Conservation (phyloP, 164 flowering plant species). For the Euptelea pleiosperma region DNA sequence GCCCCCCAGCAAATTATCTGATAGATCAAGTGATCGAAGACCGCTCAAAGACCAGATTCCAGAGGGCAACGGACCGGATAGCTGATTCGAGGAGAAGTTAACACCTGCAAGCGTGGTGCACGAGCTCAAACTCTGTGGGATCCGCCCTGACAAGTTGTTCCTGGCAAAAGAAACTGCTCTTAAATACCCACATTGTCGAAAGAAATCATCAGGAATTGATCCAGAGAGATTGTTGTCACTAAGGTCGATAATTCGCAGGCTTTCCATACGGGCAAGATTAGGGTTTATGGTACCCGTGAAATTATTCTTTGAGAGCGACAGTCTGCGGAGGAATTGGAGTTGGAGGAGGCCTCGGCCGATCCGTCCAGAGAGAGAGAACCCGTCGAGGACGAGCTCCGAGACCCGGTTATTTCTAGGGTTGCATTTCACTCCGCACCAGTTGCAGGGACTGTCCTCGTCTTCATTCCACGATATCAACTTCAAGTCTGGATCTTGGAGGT, state of each 20-base stretch:
- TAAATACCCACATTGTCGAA: slow-evolving; percentile 69
- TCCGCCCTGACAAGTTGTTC: slow-evolving; percentile 57
- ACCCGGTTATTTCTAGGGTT: slow-evolving; percentile 72
- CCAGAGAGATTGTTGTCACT: slow-evolving; percentile 74
- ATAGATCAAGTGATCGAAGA: slow-evolving; percentile 67
- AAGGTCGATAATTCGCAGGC: slow-evolving; percentile 54
- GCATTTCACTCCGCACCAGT: slow-evolving; percentile 75
- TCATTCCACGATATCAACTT: slow-evolving; percentile 75
- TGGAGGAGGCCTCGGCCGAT: slow-evolving; percentile 68
- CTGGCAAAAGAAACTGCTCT: slow-evolving; percentile 58
- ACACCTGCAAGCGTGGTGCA: slow-evolving; percentile 59
- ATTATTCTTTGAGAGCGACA: slow-evolving; percentile 70
- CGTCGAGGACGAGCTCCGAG: slow-evolving; percentile 69
- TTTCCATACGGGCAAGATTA: slow-evolving; percentile 41
- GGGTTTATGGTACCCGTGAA: slow-evolving; percentile 64
- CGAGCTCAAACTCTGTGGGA: slow-evolving; percentile 62
- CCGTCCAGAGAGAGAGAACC: slow-evolving; percentile 66
- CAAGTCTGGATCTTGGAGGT: slow-evolving; percentile 58
- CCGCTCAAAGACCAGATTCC: slow-evolving; percentile 67
- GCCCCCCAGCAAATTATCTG: slow-evolving; percentile 64
- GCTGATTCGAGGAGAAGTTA: slow-evolving; percentile 61
- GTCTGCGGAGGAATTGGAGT: slow-evolving; percentile 52
- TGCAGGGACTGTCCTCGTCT: slow-evolving; percentile 72
- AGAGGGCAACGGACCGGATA: slow-evolving; percentile 62
- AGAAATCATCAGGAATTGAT: slow-evolving; percentile 62